These are phyloP conservation scores for Chaetoscypha palmicola DNA, from an alignment of 2,329 filamentous ascomycete genomes.

Conservation along the genomic window DNA sequence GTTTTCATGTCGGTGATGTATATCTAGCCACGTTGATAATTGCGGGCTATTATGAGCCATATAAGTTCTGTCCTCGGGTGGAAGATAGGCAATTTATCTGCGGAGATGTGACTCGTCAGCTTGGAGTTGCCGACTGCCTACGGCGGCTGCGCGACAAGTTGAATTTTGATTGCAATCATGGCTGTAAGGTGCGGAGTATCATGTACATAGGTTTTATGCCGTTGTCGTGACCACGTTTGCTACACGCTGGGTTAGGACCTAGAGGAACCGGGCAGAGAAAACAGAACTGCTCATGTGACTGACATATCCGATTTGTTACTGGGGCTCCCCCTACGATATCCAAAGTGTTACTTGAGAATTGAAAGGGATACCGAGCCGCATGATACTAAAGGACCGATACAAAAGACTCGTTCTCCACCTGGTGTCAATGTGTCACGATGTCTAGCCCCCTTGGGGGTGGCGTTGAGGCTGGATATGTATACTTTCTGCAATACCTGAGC, in stretches of 20 bases:
- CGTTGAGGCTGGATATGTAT: slow-evolving; percentile 5
- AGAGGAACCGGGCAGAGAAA: background rate
- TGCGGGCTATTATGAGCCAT: background rate
- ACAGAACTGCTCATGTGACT: background rate
- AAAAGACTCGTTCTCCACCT: background rate
- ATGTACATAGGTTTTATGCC: too few relatives aligned
- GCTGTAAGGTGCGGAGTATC: background rate
- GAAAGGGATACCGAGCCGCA: slow-evolving; percentile 2
- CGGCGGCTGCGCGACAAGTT: background rate
- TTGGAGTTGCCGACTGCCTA: background rate
- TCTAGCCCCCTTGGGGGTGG: background rate
- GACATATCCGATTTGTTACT: background rate
- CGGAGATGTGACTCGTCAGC: background rate
- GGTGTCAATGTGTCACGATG: background rate
- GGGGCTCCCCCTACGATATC: background rate
- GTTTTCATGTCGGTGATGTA: background rate
- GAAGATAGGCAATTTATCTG: background rate
- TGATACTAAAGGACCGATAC: slow-evolving; percentile 2
- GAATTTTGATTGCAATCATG: background rate
- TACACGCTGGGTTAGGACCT: too few relatives aligned
- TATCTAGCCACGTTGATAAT: background rate
- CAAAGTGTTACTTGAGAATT: background rate
- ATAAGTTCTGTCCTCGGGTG: background rate
- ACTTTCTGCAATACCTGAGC: background rate
- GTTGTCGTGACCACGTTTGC: too few relatives aligned